These are phyloP conservation scores for Alisma plantagoaquatica DNA, from an alignment of 106 monocot genomes.

Conservation along the genomic window DNA sequence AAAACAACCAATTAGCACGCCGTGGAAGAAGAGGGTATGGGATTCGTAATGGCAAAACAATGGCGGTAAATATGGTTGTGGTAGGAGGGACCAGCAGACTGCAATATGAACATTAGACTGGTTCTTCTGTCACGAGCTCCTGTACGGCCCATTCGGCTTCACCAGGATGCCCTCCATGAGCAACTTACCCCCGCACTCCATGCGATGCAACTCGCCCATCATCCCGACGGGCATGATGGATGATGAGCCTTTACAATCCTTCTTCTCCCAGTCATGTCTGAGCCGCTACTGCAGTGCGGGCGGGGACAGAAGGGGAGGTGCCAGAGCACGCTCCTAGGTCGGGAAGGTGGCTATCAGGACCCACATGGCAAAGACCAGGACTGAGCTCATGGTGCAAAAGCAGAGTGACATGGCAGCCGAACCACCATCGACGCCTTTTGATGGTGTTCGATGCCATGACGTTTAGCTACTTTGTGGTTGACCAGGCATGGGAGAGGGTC, in stretches of 20 bases:
- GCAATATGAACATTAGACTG: too few relatives aligned
- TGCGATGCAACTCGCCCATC: slow-evolving; percentile 37
- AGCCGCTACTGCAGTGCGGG: slow-evolving; percentile 46
- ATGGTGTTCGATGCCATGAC: slow-evolving; percentile 18
- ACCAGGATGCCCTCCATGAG: slow-evolving; percentile 17
- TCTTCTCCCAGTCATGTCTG: slow-evolving; percentile 43
- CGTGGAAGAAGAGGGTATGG: too few relatives aligned
- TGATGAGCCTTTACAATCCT: slow-evolving; percentile 8
- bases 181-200: slow-evolving; percentile 36
- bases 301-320: neutral
- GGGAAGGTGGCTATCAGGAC: slow-evolving; percentile 43
- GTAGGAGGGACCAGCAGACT: too few relatives aligned
- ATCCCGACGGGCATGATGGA: slow-evolving; percentile 16
- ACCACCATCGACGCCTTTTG: slow-evolving; percentile 8
- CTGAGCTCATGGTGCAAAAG: slow-evolving; percentile 59
- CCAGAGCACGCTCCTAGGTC: neutral
- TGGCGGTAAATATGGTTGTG: slow-evolving; percentile 24
- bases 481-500: slow-evolving; percentile 28
- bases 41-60: too few relatives aligned
- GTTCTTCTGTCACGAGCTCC: too few relatives aligned
- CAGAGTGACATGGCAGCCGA: slow-evolving; percentile 27
- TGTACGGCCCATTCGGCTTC: slow-evolving; percentile 1
- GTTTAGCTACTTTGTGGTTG: slow-evolving; percentile 22
- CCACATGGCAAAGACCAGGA: slow-evolving; percentile 52
- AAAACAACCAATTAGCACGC: too few relatives aligned